phyloP scores from a whole-genome alignment of 140 eudicot species.

The Bidens hawaiensis region DNA sequence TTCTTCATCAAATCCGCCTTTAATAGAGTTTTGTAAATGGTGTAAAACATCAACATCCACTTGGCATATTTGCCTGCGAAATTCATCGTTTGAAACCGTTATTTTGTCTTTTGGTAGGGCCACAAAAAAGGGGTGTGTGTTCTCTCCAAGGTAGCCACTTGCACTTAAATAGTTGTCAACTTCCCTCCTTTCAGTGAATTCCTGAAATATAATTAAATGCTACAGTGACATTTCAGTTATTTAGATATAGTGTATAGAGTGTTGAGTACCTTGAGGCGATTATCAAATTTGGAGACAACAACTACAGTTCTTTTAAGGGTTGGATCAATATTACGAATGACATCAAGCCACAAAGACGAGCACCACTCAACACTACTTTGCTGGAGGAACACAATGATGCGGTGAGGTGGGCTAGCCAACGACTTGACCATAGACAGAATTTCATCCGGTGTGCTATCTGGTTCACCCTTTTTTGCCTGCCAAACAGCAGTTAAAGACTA shows the following conservation, averaged over 20 bases:
- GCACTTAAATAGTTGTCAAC: conserved; percentile 83
- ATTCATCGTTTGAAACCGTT: conserved; percentile 67
- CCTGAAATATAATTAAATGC: conserved; percentile 50
- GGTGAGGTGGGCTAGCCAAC: conserved; percentile 75
- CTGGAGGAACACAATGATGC: conserved; percentile 77
- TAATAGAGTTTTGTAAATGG: conserved; percentile 56
- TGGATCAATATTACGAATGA: conserved; percentile 76
- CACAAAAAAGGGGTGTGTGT: conserved; percentile 61
- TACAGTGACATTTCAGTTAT: no score
- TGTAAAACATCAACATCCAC: conserved; percentile 55
- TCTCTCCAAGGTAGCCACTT: conserved; percentile 81
- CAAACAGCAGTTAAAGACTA: neutral
- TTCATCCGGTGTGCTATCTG: conserved; percentile 76
- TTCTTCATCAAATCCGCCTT: no score
- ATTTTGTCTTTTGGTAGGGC: conserved; percentile 72
- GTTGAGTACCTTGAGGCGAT: conserved; percentile 68
- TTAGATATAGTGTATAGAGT: conserved; percentile 2
- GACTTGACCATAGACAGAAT: conserved; percentile 78
- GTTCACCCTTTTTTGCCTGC: conserved; percentile 91
- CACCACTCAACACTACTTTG: conserved; percentile 96
- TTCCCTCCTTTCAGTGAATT: conserved; percentile 74
- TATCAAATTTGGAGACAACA: conserved; percentile 84
- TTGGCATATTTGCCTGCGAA: conserved; percentile 71
- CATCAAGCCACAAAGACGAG: conserved; percentile 83
- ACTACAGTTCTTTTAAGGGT: conserved; percentile 57